Base-by-base conservation (phyloP, 176 grass and related monocot genomes). In the Rhynchospora pubera region DNA sequence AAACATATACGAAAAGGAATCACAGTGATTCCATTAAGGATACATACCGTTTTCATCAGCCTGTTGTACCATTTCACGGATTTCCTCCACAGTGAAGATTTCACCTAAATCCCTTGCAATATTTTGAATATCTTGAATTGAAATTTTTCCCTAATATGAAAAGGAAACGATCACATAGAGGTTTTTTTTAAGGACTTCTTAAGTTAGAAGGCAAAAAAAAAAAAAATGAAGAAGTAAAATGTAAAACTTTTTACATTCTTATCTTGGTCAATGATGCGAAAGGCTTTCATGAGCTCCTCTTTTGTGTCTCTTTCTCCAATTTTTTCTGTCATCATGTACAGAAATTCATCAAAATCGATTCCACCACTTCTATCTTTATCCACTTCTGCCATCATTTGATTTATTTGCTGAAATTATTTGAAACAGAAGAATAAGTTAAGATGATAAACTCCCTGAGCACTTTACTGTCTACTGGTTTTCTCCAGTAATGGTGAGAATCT, bases 341-440 rank as follows among this genome's bases (percentile, higher is more conserved):
- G 78, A 83, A 97, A 97, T 83, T 97, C 91, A 70, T 97, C 86
- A 39, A 94, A 92, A 83, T 97, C 90, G 77, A 94, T 97, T 12
- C 89, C 86, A 6, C 94, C 94, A 73, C 90, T 97, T 0, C 77
- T 73, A 86, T 94, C 90, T 86, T 92, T 92, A 71, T 97, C 94
- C 47, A 97, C 92, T 61, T 97, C 91, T 59, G 85, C 83, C 70
- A 97, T 97, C 90, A 97, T 92, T 86, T 90, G 86, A 2, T 79
- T 18, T 66, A 97, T 81, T 89, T 97, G 86, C 94, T 97, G 89
- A 86, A 42, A 78, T 42, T 23, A 21, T 32, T 79, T n/a, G 12
- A 58, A 56, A 78, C 53, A 64, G 18, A 60, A 26, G 9, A 72
- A 48, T 22, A 9, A 72, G 6, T 32, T 68, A 44, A 68, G 13